phyloP scores from a whole-genome alignment of 2,329 filamentous ascomycete species.

The Aspergillus sp. region DNA sequence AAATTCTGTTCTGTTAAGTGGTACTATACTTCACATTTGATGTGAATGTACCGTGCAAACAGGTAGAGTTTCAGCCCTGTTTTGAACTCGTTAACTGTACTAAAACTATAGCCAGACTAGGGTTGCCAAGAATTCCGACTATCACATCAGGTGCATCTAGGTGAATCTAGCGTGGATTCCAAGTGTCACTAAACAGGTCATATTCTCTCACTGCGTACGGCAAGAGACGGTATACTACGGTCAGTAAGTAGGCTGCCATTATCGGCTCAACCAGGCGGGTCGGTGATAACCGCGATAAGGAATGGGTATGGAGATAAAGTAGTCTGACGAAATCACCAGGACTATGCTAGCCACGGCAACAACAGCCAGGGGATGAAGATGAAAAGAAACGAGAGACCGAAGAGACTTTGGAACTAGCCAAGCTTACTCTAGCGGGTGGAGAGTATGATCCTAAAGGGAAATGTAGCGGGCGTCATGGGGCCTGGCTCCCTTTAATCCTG shows the following conservation, averaged over 20 bases:
- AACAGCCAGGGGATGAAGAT: too few species aligned
- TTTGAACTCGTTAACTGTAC: not conserved
- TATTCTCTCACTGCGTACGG: not conserved
- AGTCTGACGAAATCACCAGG: too few species aligned
- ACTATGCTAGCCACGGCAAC: too few species aligned
- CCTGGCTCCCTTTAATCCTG: slow-evolving; percentile 1
- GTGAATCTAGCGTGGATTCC: not conserved
- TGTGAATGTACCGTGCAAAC: too few species aligned
- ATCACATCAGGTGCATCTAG: not conserved
- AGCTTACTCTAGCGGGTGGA: not conserved
- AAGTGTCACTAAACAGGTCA: not conserved
- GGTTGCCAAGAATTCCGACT: not conserved
- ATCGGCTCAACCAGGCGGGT: not conserved
- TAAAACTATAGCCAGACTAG: not conserved
- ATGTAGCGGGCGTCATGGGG: slow-evolving; percentile 1
- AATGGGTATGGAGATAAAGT: too few species aligned
- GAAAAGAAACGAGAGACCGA: too few species aligned
- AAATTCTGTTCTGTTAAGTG: too few species aligned
- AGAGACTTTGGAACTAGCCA: too few species aligned
- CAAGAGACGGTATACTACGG: not conserved
- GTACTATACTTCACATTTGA: too few species aligned
- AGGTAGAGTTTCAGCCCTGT: not conserved
- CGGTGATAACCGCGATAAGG: slow-evolving; percentile 12
- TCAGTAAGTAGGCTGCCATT: not conserved
- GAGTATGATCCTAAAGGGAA: not conserved